phyloP scores from a whole-genome alignment of 176 grass and related monocot genomes.

The Chrysopogon serrulatus region DNA sequence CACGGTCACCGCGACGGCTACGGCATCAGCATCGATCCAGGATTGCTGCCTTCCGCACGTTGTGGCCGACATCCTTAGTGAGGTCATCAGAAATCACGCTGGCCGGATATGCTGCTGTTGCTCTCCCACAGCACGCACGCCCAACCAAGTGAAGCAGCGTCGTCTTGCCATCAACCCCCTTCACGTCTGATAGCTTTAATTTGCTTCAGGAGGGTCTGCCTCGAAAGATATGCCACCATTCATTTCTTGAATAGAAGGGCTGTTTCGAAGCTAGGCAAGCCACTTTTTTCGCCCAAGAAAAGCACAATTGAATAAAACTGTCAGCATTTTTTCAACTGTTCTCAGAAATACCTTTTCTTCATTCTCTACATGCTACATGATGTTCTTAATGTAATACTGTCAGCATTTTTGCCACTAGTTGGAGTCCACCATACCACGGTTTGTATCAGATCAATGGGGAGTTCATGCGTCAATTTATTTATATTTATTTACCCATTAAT shows the following conservation, averaged over 20 bases:
- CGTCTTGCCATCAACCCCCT: conserved; percentile 78
- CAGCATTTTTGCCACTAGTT: conserved; percentile 45
- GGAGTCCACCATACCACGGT: conserved; percentile 71
- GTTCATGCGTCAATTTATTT: conserved; percentile 32
- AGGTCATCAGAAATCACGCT: conserved; percentile 31
- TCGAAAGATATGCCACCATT: conserved; percentile 77
- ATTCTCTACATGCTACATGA: background rate
- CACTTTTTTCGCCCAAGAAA: background rate
- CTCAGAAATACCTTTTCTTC: background rate
- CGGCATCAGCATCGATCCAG: conserved; percentile 60
- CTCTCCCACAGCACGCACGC: conserved; percentile 41
- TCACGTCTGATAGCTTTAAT: conserved; percentile 78
- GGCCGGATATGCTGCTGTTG: conserved; percentile 35
- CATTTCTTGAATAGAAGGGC: conserved; percentile 75
- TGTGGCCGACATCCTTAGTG: conserved; percentile 27
- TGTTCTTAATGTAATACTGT: background rate
- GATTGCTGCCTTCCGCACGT: conserved; percentile 60
- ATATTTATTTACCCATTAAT: background rate
- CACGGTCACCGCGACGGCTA: conserved; percentile 50
- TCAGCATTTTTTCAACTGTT: background rate
- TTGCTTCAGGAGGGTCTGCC: conserved; percentile 76
- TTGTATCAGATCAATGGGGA: conserved; percentile 61
- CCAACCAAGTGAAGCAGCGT: conserved; percentile 83
- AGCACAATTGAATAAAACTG: background rate
- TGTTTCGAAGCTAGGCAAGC: conserved; percentile 65